These are phyloP conservation scores for Neoboletus subvelutipes DNA, from an alignment of 768 basidiomycete genomes.

Conservation along the genomic window DNA sequence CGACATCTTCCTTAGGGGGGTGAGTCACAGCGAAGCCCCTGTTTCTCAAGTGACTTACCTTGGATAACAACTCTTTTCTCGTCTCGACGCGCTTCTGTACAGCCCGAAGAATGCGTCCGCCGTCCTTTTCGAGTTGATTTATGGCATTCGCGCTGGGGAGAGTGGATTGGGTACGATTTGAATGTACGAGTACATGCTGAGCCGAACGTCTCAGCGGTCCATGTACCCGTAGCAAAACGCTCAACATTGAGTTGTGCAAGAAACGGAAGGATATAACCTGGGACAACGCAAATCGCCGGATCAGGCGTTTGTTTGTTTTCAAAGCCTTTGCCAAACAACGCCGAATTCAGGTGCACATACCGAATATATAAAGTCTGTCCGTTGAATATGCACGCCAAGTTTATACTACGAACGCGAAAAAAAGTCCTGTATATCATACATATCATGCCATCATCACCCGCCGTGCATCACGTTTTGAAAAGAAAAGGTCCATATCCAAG, in stretches of 20 bases:
- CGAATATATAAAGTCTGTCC: background rate
- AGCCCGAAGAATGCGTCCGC: constrained; percentile 53
- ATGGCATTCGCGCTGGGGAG: constrained; percentile 15
- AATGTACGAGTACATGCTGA: constrained; percentile 7
- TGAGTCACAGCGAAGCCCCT: background rate
- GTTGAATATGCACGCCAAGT: background rate
- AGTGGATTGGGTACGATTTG: constrained; percentile 13
- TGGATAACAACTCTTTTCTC: constrained; percentile 42
- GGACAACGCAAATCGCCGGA: background rate
- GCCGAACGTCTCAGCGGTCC: constrained; percentile 15
- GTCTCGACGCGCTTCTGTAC: constrained; percentile 55
- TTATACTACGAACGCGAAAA: background rate
- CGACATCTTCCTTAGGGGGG: constrained; percentile 41
- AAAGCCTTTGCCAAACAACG: constrained; percentile 21
- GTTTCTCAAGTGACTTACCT: constrained; percentile 34
- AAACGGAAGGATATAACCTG: background rate
- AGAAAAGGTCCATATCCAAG: background rate
- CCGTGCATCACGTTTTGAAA: background rate
- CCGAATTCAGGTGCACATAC: too few species aligned
- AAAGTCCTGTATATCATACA: too few species aligned
- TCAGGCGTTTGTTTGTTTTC: constrained; percentile 10
- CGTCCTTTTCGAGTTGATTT: constrained; percentile 38
- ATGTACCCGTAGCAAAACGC: constrained; percentile 9
- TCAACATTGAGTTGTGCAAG: constrained; percentile 10
- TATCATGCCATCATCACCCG: background rate